Conservation (phyloP, 441 rosid species). For the Populus trichocarpa region DNA sequence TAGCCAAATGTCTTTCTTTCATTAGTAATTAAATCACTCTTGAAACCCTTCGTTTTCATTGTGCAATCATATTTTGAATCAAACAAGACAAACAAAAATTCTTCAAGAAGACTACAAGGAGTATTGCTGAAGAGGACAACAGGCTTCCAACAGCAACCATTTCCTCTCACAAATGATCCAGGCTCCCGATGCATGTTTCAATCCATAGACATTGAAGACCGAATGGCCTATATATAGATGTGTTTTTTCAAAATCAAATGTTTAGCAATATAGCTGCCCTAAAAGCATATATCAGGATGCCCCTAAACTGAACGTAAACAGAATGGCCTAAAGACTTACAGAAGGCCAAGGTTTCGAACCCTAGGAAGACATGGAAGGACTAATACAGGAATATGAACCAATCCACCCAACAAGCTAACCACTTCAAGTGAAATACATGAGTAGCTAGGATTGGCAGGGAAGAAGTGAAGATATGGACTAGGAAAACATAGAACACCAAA, state of each 20-base stretch:
- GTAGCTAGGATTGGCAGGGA: not conserved
- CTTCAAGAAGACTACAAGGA: too few species aligned
- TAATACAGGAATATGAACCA: not conserved
- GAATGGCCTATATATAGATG: not conserved
- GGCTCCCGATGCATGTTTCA: too few species aligned
- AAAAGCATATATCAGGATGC: not conserved
- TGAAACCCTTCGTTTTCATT: too few species aligned
- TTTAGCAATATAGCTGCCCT: not conserved
- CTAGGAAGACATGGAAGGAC: not conserved
- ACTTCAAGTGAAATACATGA: not conserved
- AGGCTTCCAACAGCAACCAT: too few species aligned
- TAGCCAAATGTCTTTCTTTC: too few species aligned
- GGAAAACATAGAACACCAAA: not conserved
- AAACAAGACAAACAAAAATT: too few species aligned
- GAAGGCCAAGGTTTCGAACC: too few species aligned
- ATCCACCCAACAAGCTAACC: not conserved
- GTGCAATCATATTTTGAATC: too few species aligned
- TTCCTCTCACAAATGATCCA: too few species aligned
- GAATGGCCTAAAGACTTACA: not conserved
- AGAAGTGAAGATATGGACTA: not conserved
- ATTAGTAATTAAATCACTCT: too few species aligned
- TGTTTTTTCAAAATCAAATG: not conserved
- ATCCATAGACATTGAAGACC: not conserved
- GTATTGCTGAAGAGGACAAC: too few species aligned
- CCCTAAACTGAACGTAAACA: not conserved